Evolutionary conservation across 768 basidiomycete genomes (phyloP), one percentile per base, ranked within the genome.

Genomic region (Mycena chlorophos): DNA sequence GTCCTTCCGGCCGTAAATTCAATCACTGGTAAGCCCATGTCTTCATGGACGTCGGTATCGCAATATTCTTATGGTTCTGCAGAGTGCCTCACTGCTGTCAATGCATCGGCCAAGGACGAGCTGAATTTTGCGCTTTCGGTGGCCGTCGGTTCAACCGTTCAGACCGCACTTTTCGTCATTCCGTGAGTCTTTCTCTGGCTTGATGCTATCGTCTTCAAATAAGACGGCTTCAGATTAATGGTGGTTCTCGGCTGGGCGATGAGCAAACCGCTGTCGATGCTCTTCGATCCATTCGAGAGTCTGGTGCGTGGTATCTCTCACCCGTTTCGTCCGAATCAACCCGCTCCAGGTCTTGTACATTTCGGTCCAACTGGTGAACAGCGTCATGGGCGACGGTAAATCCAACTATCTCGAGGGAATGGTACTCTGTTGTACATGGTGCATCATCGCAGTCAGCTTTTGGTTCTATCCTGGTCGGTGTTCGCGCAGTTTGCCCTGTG

Each of bases 351-450:
- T 78, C 40, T 66, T 78, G 31, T 81, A 79, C 61, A 74, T 83
- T 37, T 76, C 82, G 54, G 87, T 91, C 14, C 74, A 91, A 61
- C 89, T 90, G 3, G 91, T 96, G 70, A 91, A 89, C 65, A 91
- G 90, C 65, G 86, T 88, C 20, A 82, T 95, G 4, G 81, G 84
- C 47, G 95, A 97, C 62, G 93, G 93, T 13, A 89, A 85, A 66
- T 90, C 87, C 26, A 96, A 95, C 69, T 97, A 94, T 77, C 77
- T 97, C n/a, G 94, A 96, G 70, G 92, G 91, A 22, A 70, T 85
- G 63, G 85, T 91, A 53, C 77, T 92, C n/a, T 82, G 91, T 54
- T 84, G 86, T 69, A 70, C 22, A 5, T 46, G 45, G 45, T 23
- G 23, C 13, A 46, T 46, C 45, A 46, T 46, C 8, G 8, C 45